Evolutionary conservation across 331 rosid species (phyloP).

Genomic region (Rhamnella rubrinervis): DNA sequence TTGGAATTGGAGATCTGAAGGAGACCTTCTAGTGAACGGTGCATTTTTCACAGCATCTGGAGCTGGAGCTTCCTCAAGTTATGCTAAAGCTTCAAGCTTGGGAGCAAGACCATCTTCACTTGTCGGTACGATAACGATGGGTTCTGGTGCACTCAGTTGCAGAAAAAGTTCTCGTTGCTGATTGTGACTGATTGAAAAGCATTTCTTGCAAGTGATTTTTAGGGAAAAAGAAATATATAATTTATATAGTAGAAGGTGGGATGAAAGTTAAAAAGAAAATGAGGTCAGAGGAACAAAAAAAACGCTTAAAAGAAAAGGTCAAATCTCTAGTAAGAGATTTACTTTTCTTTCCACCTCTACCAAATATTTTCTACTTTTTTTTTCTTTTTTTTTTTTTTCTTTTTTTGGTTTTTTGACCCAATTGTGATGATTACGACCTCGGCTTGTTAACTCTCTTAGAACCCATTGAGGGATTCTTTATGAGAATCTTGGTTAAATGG

Average conservation of each 20-base stretch:
- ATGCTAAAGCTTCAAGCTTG: conserved; percentile 84
- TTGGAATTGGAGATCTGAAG: conserved; percentile 96
- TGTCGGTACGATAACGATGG: conserved; percentile 60
- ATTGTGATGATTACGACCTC: conserved; percentile 62
- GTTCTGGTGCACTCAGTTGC: conserved; percentile 70
- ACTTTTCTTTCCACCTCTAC: conserved; percentile 27
- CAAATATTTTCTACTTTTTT: conserved; percentile 15
- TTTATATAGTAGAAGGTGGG: background rate
- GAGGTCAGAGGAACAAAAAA: no score
- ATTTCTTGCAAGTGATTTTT: background rate
- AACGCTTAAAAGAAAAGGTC: no score
- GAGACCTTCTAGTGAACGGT: conserved; percentile 73
- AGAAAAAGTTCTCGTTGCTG: conserved; percentile 75
- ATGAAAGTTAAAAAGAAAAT: background rate
- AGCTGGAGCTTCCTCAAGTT: conserved; percentile 84
- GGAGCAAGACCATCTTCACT: conserved; percentile 88
- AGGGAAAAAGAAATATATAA: background rate
- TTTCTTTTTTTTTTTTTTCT: no score
- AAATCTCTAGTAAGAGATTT: background rate
- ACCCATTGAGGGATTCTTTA: conserved; percentile 27
- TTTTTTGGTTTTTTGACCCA: conserved; percentile 12
- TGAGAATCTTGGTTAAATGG: conserved; percentile 38
- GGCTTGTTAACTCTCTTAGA: conserved; percentile 43
- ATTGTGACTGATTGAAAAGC: conserved; percentile 12
- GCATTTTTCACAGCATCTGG: conserved; percentile 82